Base-by-base conservation (phyloP, 768 basidiomycete species). In the Phanerodontia chrysosporium region DNA sequence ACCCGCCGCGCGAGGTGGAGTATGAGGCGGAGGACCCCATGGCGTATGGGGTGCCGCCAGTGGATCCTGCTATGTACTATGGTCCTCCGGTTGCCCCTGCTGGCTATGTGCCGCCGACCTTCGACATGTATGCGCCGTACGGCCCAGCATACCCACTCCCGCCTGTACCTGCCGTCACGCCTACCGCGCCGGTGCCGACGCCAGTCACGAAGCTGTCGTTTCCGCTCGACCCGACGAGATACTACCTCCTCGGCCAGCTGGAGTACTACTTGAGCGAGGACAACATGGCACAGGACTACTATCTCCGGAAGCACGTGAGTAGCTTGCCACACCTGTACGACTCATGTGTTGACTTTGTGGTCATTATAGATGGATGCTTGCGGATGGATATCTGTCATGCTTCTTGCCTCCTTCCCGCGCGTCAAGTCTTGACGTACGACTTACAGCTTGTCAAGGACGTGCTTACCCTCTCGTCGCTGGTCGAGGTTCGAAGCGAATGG, bases 221-320 rank as follows among this genome's bases (percentile, higher is more conserved):
- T 74, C 79, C 84, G 1, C 68, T 90, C 13, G 92, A 95, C 66
- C 73, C 82, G 24, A 84, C 81, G 51, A 72, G 85, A 51, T 87
- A 80, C 66, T 85, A 82, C 69, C 76, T 96, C 27, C 80, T 96
- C 45, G 87, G 84, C 1, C 90, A 96, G 72, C 74, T 96, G 53
- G 95, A 96, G 73, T 97, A 93, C 72, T 98, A 96, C 75, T 78
- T 98, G 64, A 92, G 92, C 65, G 78, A 87, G 57, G 87, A 97
- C 69, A 97, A 96, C 69, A 79, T 98, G 75, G 89, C 83, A n/a
- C 83, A 86, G 69, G 95, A 98, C 70, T 80, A 89, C 64, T 96
- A 81, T 74, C 76, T 98, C 35, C 81, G 92, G 54, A 80, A 86
- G 73, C 78, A 83, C 75, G 93, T 91, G 65, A 68, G 86, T 78